phyloP scores from a whole-genome alignment of 495 filamentous ascomycete genomes.

The Apodospora peruviana region DNA sequence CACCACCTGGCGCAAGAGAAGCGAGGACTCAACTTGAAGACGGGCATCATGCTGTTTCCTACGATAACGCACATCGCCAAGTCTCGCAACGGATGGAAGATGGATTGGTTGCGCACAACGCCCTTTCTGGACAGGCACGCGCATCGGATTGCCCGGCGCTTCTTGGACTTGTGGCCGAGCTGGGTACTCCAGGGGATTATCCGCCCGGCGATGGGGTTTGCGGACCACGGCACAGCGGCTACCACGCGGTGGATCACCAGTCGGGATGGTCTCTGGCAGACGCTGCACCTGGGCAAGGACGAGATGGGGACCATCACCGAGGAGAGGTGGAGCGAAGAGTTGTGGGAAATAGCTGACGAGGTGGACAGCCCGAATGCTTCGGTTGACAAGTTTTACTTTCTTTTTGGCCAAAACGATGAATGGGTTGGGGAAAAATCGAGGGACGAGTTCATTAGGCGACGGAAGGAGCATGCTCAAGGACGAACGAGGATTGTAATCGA shows the following conservation, averaged over 20 bases:
- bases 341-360: conserved; percentile 65
- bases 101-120: conserved; percentile 46
- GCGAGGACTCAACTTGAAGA: conserved; percentile 27
- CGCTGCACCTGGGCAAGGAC: conserved; percentile 54
- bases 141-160: conserved; percentile 42
- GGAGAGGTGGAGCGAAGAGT: conserved; percentile 71
- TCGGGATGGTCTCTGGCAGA: conserved; percentile 60
- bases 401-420: conserved; percentile 70
- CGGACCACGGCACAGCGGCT: conserved; percentile 49
- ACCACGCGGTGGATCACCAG: conserved; percentile 61
- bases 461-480: conserved; percentile 27
- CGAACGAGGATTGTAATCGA: conserved; percentile 69
- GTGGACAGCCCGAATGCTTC: conserved; percentile 21
- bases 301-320: conserved; percentile 73
- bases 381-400: conserved; percentile 57
- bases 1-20: conserved; percentile 24
- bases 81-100: conserved; percentile 56
- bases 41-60: conserved; percentile 67
- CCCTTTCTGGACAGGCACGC: conserved; percentile 51
- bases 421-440: conserved; percentile 78
- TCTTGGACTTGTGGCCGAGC: conserved; percentile 44
- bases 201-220: conserved; percentile 45
- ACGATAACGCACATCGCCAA: conserved; percentile 69
- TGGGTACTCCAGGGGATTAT: conserved; percentile 39
- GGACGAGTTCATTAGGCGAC: conserved; percentile 61